phyloP scores from a whole-genome alignment of 192 early-diverging fungal genomes.

The Coemansia sp. region DNA sequence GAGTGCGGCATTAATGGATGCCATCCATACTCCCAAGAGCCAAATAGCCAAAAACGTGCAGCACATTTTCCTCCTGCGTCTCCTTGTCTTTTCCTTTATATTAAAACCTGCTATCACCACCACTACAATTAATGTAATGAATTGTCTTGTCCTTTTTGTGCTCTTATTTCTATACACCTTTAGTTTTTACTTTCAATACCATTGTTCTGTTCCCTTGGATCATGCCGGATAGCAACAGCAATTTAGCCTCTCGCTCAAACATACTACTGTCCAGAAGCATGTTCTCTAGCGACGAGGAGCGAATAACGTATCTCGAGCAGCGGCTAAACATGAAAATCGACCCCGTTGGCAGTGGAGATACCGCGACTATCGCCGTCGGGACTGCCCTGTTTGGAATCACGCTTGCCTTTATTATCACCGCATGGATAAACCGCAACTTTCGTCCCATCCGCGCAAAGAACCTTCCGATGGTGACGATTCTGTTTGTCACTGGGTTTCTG shows the following conservation, averaged over 20 bases:
- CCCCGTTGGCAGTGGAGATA: constrained; percentile 16
- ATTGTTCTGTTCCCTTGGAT: not conserved
- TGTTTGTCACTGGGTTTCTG: constrained; percentile 16
- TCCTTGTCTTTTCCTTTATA: no score
- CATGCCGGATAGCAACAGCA: not conserved
- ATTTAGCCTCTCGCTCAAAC: not conserved
- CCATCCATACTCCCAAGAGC: no score
- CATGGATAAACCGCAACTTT: constrained; percentile 9
- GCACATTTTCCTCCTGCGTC: no score
- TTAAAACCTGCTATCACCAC: no score
- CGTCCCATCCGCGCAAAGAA: constrained; percentile 27
- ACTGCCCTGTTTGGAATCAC: constrained; percentile 12
- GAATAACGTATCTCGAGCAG: constrained; percentile 6
- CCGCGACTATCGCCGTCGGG: constrained; percentile 13
- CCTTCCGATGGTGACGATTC: constrained; percentile 13
- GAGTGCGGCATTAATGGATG: no score
- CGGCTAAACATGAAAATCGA: constrained; percentile 13
- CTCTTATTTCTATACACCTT: no score
- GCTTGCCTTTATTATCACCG: constrained; percentile 1
- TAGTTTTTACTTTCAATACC: not conserved
- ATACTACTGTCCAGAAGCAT: not conserved
- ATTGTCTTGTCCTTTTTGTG: no score
- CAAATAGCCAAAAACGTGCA: no score
- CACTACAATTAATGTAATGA: no score
- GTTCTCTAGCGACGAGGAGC: not conserved